Evolutionary conservation across 352 stramenopile species (phyloP).

Genomic region (Phytopythium montanum): DNA sequence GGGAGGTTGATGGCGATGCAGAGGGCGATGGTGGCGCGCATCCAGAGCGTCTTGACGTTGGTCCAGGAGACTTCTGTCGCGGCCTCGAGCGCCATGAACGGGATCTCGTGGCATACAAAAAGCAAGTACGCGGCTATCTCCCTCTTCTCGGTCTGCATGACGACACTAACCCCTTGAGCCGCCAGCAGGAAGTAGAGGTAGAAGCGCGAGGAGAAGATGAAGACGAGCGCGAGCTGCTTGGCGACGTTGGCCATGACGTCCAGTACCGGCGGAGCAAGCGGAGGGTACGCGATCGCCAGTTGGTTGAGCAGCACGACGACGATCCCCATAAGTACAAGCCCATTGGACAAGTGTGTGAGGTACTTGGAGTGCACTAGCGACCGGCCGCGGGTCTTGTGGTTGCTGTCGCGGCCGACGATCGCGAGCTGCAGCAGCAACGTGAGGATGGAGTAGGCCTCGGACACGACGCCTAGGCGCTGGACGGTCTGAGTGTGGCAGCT

Average conservation of each 20-base stretch:
- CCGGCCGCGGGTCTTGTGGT: conserved; percentile 14
- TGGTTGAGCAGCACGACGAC: conserved; percentile 14
- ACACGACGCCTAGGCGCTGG: conserved; percentile 14
- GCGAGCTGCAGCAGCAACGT: conserved; percentile 24
- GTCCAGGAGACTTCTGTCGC: conserved; percentile 1
- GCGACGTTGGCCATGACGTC: conserved; percentile 10
- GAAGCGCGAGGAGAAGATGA: conserved; percentile 42
- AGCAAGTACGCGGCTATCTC: conserved; percentile 24
- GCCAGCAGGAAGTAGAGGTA: conserved; percentile 33
- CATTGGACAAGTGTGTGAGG: conserved; percentile 8
- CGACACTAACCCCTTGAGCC: conserved; percentile 7
- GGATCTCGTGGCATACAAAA: conserved; percentile 23
- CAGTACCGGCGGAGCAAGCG: not conserved
- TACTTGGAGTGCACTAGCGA: conserved; percentile 10
- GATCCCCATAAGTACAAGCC: conserved; percentile 7
- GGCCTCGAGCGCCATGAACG: conserved; percentile 12
- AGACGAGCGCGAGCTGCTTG: conserved; percentile 25
- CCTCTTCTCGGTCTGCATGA: conserved; percentile 6
- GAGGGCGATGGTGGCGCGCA: conserved; percentile 4
- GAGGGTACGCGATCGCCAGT: conserved; percentile 2
- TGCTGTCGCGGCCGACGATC: conserved; percentile 18
- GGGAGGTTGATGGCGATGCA: conserved; percentile 8
- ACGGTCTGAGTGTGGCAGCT: conserved; percentile 3
- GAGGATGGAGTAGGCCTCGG: conserved; percentile 15
- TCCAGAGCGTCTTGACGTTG: conserved; percentile 3